phyloP scores from a whole-genome alignment of 495 filamentous ascomycete genomes.

The Xylaria palmicola region DNA sequence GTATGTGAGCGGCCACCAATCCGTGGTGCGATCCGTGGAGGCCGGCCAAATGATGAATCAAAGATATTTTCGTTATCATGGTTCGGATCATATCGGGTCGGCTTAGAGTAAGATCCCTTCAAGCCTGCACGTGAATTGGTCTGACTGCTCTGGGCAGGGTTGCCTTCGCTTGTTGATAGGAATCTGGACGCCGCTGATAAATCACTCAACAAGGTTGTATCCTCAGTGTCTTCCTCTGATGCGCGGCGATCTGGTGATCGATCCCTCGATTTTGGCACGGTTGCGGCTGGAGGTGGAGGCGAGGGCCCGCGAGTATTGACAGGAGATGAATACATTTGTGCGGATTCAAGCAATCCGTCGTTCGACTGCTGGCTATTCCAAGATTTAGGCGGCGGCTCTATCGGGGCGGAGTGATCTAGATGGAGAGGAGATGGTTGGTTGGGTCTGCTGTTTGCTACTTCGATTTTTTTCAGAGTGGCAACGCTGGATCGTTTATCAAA shows the following conservation, averaged over 20 bases:
- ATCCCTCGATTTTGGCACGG: constrained; percentile 49
- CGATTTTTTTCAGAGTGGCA: constrained; percentile 38
- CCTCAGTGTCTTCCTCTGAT: constrained; percentile 63
- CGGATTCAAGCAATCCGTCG: constrained; percentile 56
- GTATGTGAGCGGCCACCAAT: constrained; percentile 39
- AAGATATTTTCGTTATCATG: constrained; percentile 51
- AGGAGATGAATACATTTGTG: constrained; percentile 33
- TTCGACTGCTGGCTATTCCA: constrained; percentile 67
- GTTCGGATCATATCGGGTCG: constrained; percentile 29
- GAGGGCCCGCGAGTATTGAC: constrained; percentile 10
- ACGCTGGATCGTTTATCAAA: constrained; percentile 57
- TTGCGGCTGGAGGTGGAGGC: constrained; percentile 20
- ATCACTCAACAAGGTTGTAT: constrained; percentile 64
- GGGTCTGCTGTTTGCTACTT: constrained; percentile 37
- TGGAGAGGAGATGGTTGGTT: constrained; percentile 57
- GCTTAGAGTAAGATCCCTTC: constrained; percentile 36
- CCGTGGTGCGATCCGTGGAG: constrained; percentile 53
- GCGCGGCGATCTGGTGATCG: constrained; percentile 45
- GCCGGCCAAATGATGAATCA: constrained; percentile 51
- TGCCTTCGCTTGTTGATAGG: constrained; percentile 28
- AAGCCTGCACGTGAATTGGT: not conserved
- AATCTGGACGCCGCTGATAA: constrained; percentile 55
- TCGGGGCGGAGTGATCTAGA: constrained; percentile 53
- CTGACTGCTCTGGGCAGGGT: not conserved
- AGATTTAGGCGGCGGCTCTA: constrained; percentile 63